Evolutionary conservation across 2,329 filamentous ascomycete genomes (phyloP), one percentile per base, ranked within the genome.

Genomic region (Beauveria varroae): DNA sequence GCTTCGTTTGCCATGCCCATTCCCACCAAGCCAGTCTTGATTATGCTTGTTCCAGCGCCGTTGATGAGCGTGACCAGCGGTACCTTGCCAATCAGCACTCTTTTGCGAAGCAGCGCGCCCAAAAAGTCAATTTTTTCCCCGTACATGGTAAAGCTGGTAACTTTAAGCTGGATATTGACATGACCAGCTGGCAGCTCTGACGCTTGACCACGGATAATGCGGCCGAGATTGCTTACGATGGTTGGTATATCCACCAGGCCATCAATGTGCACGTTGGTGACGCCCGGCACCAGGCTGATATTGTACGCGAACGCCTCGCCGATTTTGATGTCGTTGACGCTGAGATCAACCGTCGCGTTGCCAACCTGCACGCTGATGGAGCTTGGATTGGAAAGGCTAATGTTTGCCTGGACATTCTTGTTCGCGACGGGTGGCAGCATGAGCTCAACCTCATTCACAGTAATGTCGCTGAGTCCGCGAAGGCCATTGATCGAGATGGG

Each of bases 111-210:
- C 2, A 58, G 47, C 37, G 56, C 20, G 3, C 37, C 46, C 46
- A 58, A 43, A 24, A 58, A 58, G 8, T 58, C 56, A 18, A 58
- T 58, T 12, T 37, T 50, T n/a, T 58, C 47, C 4, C 56, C 56
- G 46, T 58, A 12, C 56, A 58, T 58, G 8, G 46, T 58, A 26
- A 58, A 58, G 10, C 46, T 43, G 16, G 30, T 51, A 3, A 51
- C 43, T 6, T 51, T 28, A 1, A 58, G 24, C 34, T 58, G 37
- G 1, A 58, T 12, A 9, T 46, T 30, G 0, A 58, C 46, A 24
- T 58, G 5, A 1, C 56, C 56, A 10, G 44, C 56, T 1, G 24
- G 46, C 5, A 58, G 20, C 18, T 58, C 22, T 14, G 34, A 10
- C 12, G 24, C 37, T 24, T 58, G 56, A 5, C 43, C 34, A 1